phyloP scores from a whole-genome alignment of 306 rosid species.

The Trifolium fragiferum region DNA sequence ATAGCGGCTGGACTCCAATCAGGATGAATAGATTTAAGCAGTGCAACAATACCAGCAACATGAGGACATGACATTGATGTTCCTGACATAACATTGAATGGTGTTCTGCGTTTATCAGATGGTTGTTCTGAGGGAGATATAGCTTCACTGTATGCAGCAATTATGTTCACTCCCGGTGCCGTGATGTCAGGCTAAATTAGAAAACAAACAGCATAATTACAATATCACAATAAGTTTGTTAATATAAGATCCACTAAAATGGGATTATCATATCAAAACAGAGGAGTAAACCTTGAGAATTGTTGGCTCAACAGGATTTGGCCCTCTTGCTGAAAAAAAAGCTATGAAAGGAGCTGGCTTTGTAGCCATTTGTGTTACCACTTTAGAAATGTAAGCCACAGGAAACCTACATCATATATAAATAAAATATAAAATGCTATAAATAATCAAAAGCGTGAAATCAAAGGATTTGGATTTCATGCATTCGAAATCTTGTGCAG shows the following conservation, averaged over 20 bases:
- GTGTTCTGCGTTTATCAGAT: neutral
- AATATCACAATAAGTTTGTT: neutral
- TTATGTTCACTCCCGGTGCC: constrained; percentile 62
- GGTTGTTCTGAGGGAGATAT: neutral
- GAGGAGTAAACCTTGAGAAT: constrained; percentile 63
- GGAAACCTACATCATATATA: constrained; percentile 50
- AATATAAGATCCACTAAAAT: neutral
- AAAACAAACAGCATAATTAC: neutral
- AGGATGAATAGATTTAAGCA: constrained; percentile 60
- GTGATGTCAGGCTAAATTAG: constrained; percentile 47
- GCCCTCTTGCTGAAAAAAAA: constrained; percentile 80
- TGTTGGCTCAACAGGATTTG: constrained; percentile 47
- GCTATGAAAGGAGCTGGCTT: constrained; percentile 67
- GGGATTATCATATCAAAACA: neutral
- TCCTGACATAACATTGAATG: constrained; percentile 34
- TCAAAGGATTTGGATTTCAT: neutral
- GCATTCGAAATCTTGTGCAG: neutral
- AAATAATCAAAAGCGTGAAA: neutral
- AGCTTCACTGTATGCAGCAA: constrained; percentile 48
- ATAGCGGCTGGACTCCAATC: constrained; percentile 72
- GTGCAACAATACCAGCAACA: constrained; percentile 58
- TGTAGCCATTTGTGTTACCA: constrained; percentile 44
- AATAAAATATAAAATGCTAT: neutral
- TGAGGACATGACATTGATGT: constrained; percentile 71
- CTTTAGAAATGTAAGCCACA: constrained; percentile 50